Evolutionary conservation across 345 rosid genomes (phyloP).

Genomic region (Populus ilicifolia): DNA sequence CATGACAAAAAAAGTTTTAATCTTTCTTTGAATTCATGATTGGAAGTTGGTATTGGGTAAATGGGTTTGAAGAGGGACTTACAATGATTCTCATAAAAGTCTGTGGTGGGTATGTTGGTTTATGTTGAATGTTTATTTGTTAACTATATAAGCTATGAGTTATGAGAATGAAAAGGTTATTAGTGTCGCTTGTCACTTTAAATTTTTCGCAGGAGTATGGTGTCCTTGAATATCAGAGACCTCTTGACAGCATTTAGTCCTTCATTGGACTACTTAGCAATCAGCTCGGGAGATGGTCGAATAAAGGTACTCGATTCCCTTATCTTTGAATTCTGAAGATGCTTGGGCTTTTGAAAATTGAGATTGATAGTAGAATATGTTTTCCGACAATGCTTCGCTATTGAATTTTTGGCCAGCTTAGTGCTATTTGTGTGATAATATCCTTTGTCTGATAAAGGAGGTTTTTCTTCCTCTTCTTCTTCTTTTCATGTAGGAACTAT

Average conservation of each 20-base stretch:
- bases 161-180: too few relatives aligned
- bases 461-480: neutral
- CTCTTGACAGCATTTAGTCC: slow-evolving; percentile 78
- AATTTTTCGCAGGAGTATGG: slow-evolving; percentile 48
- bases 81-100: neutral
- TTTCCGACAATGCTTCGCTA: neutral
- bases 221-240: slow-evolving; percentile 59
- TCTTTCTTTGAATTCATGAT: too few relatives aligned
- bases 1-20: too few relatives aligned
- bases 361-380: neutral
- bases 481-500: neutral
- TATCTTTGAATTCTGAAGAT: neutral
- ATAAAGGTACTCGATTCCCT: slow-evolving; percentile 48
- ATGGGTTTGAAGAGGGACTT: neutral
- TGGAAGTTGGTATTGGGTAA: too few relatives aligned
- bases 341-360: neutral
- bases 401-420: neutral
- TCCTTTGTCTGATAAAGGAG: neutral
- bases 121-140: too few relatives aligned
- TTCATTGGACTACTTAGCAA: slow-evolving; percentile 65
- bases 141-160: neutral
- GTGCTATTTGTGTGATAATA: neutral
- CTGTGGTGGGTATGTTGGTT: neutral
- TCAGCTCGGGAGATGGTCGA: slow-evolving; percentile 82
- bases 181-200: neutral